These are phyloP conservation scores for Aureobasidium sp. DNA, from an alignment of 2,329 filamentous ascomycete species.

Conservation along the genomic window DNA sequence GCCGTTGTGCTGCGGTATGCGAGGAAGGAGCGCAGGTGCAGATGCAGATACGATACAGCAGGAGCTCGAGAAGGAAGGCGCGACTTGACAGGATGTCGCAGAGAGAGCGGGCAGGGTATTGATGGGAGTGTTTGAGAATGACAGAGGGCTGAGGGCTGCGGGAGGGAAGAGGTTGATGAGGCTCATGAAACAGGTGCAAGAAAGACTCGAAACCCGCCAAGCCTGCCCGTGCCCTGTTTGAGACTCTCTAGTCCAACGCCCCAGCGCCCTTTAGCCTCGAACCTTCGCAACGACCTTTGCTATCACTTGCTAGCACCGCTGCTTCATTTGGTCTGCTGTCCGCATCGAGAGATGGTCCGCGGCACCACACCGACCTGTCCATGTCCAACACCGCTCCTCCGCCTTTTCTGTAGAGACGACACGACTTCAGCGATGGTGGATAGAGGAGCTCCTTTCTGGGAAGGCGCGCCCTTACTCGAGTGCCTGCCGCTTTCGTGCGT, in stretches of 20 bases:
- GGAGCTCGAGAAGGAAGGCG: background rate
- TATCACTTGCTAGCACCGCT: background rate
- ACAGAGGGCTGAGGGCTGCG: constrained; percentile 6
- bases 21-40: background rate
- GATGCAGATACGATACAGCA: background rate
- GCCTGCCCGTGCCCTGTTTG: constrained; percentile 7
- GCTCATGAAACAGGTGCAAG: constrained; percentile 7
- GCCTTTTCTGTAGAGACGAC: background rate
- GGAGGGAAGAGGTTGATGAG: constrained; percentile 11
- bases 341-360: background rate
- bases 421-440: background rate
- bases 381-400: background rate
- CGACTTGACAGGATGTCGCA: constrained; percentile 5
- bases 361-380: background rate
- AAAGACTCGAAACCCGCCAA: constrained; percentile 13
- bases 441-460: background rate
- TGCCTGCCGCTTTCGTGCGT: constrained; percentile 5
- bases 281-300: background rate
- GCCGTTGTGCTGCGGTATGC: background rate
- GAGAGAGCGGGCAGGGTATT: background rate
- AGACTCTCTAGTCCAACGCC: constrained; percentile 4
- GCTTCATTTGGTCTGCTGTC: background rate
- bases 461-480: constrained; percentile 2
- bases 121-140: constrained; percentile 12
- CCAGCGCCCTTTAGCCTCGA: constrained; percentile 2